phyloP scores from a whole-genome alignment of 768 basidiomycete genomes.

The Agrocybe praecox region DNA sequence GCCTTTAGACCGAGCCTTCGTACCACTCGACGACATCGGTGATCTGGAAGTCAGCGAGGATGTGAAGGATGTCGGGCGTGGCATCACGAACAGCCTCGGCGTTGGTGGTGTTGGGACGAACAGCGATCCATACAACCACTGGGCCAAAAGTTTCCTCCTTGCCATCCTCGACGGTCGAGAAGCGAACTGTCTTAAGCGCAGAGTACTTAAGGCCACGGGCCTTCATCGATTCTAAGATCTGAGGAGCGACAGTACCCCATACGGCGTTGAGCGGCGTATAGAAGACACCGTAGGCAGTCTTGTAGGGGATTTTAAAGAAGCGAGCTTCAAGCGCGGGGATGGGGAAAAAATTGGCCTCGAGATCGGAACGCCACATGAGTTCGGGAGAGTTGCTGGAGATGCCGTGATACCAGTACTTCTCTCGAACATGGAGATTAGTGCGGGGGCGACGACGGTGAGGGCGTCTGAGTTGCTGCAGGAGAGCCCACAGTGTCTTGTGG shows the following conservation, averaged over 20 bases:
- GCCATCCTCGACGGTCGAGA: conserved; percentile 13
- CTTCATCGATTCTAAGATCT: conserved; percentile 28
- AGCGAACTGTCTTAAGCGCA: conserved; percentile 25
- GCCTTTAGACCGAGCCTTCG: conserved; percentile 29
- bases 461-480: conserved; percentile 7
- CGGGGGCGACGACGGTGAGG: conserved; percentile 23
- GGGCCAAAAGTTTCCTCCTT: conserved; percentile 32
- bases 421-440: conserved; percentile 31
- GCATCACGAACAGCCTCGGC: conserved; percentile 30
- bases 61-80: conserved; percentile 34
- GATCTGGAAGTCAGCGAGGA: conserved; percentile 33
- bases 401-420: conserved; percentile 29
- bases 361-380: conserved; percentile 36
- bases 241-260: conserved; percentile 32
- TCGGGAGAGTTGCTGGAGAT: conserved; percentile 36
- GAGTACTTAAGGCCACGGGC: conserved; percentile 23
- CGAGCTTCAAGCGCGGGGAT: conserved; percentile 12
- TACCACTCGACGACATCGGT: conserved; percentile 37
- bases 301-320: conserved; percentile 23
- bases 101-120: conserved; percentile 32
- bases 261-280: conserved; percentile 34
- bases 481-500: too few species aligned
- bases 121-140: conserved; percentile 39
- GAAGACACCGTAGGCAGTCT: conserved; percentile 34
- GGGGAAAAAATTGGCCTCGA: conserved; percentile 29